Evolutionary conservation across 2,329 filamentous ascomycete genomes (phyloP), one percentile per base, ranked within the genome.

Genomic region (Sclerotinia nivalis): DNA sequence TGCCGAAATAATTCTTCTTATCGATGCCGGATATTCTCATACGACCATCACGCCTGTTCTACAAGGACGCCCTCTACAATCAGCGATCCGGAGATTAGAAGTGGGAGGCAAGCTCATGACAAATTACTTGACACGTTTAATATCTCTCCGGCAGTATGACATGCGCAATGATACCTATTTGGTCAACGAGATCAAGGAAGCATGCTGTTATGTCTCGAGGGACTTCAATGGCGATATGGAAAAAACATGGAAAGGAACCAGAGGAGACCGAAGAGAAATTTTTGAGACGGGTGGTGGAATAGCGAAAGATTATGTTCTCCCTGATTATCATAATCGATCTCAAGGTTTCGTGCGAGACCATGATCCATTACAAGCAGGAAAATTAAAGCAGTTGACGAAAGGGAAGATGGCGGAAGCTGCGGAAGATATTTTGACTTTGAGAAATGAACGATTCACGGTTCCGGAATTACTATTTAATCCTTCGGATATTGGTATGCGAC

Each of bases 151-250:
- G 9, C 93, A 97, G 77, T 97, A 96, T 80, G 95, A 97, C 79
- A 94, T 99, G 88, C 89, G 96, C 72, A 94, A 97, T 79, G 96
- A 99, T 76, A 91, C 92, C 0, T 90, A 96, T 79, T 90, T 98
- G 65, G 93, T 97, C 78, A 97, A 97, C 76, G 92, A 97, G 79
- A 94, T 98, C 80, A 99, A 99, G 78, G 96, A 99, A 79, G 86
- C 90, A 6, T 89, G 91, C 0, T 97, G 93, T 78, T 98, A 91
- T 75, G 89, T 97, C 15, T 91, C 91, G 2, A 82, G 87, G 0
- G 88, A 96, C 77, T 97, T 98, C 79, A 83, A 84, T 37, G 77
- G 79, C 9, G 93, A 97, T 75, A 86, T 99, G 49, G 94, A 98
- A 72, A 86, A 85, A 73, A 90, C 89, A 0, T 97, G 93, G 93